These are phyloP conservation scores for Ophiocordyceps australis DNA, from an alignment of 2,329 filamentous ascomycete genomes.

Conservation along the genomic window DNA sequence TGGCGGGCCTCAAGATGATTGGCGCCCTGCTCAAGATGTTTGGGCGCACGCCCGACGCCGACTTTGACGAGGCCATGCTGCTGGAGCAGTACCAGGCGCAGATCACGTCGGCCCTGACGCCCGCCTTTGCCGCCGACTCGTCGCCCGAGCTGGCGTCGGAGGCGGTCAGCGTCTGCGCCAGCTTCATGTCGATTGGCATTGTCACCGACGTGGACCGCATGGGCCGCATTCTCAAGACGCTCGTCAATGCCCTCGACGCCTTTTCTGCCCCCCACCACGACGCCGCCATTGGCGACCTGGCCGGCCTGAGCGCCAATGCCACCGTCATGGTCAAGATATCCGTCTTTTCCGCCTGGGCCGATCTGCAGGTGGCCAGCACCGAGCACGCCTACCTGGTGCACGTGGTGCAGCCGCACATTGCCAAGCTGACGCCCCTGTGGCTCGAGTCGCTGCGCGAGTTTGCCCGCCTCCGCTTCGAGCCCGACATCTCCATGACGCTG, in stretches of 20 bases:
- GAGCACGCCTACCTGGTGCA: constrained; percentile 81
- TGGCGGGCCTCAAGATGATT: constrained; percentile 86
- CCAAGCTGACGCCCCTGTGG: constrained; percentile 82
- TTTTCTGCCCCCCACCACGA: constrained; percentile 70
- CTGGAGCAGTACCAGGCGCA: constrained; percentile 97
- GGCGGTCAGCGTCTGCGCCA: constrained; percentile 94
- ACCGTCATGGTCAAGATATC: constrained; percentile 98
- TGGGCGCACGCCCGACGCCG: constrained; percentile 84
- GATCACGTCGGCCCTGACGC: constrained; percentile 89
- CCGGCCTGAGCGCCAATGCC: constrained; percentile 84
- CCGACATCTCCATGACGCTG: constrained; percentile 84
- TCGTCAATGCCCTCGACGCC: constrained; percentile 81
- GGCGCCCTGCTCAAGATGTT: constrained; percentile 91
- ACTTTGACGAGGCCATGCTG: constrained; percentile 92
- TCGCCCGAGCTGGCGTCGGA: constrained; percentile 91
- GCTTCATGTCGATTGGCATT: constrained; percentile 91
- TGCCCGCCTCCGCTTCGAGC: constrained; percentile 83
- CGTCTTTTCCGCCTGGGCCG: constrained; percentile 92
- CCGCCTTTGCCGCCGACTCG: constrained; percentile 88
- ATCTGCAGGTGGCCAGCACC: constrained; percentile 83
- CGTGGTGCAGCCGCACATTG: constrained; percentile 79
- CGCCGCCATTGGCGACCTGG: constrained; percentile 80
- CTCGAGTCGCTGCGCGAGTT: constrained; percentile 85
- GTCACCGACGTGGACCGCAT: constrained; percentile 97
- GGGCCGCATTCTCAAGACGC: constrained; percentile 88